phyloP scores from a whole-genome alignment of 345 rosid genomes.

The Kernera saxatilis region DNA sequence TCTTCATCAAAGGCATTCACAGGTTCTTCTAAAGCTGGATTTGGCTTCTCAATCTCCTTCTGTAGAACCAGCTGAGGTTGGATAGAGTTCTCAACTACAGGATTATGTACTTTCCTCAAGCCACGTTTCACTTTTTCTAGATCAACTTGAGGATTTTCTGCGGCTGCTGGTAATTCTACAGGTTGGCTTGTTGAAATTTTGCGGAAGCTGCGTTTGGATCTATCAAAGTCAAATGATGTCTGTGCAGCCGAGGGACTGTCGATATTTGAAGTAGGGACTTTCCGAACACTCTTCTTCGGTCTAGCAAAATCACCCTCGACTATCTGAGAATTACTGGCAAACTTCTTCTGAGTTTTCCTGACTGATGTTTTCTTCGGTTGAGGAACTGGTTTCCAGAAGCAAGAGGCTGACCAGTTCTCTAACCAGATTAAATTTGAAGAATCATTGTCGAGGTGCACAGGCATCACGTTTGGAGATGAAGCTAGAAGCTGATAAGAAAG shows the following conservation, averaged over 20 bases:
- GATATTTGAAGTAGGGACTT: conserved; percentile 50
- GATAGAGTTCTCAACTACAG: conserved; percentile 47
- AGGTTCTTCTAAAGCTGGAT: conserved; percentile 40
- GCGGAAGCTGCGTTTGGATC: conserved; percentile 56
- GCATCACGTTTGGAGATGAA: conserved; percentile 59
- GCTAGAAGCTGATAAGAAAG: conserved; percentile 58
- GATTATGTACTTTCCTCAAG: conserved; percentile 79
- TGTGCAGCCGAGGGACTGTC: conserved; percentile 36
- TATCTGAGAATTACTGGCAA: conserved; percentile 37
- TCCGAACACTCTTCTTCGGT: conserved; percentile 58
- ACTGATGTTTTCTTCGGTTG: conserved; percentile 44
- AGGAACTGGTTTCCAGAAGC: conserved; percentile 66
- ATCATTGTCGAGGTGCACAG: conserved; percentile 47
- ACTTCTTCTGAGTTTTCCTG: conserved; percentile 54
- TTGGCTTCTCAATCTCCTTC: conserved; percentile 49
- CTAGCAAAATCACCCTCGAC: conserved; percentile 49
- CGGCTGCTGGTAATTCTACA: conserved; percentile 34
- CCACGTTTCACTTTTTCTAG: conserved; percentile 84
- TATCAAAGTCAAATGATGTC: conserved; percentile 52
- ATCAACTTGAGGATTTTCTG: conserved; percentile 70
- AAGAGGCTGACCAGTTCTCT: conserved; percentile 68
- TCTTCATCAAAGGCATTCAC: conserved; percentile 32
- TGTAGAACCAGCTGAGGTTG: conserved; percentile 49
- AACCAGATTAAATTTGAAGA: conserved; percentile 57
- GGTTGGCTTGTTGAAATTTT: conserved; percentile 52